Percentiles rank a stretch among this genome's conserved stretches.
Conservation (phyloP, 495 filamentous ascomycete genomes). For the Penicillium canescens region DNA sequence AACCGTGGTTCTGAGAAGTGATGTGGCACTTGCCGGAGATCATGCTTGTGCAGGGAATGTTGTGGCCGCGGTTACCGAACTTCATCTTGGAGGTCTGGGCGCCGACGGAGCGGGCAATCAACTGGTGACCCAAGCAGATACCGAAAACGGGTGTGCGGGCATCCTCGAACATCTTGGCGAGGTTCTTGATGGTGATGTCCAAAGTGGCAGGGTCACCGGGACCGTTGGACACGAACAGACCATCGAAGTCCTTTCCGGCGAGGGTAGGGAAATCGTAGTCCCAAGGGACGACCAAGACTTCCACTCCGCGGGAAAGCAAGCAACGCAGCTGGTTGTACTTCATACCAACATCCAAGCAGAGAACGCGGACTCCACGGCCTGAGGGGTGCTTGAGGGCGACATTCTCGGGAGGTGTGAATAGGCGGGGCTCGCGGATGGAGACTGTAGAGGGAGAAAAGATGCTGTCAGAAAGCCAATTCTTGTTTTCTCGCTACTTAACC, state of each 20-base stretch:
- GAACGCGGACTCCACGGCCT: constrained; percentile 78
- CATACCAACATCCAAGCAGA: constrained; percentile 93
- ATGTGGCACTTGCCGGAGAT: constrained; percentile 95
- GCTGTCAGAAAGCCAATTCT: not conserved
- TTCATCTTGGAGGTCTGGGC: constrained; percentile 93
- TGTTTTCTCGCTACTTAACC: not conserved
- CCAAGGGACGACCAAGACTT: constrained; percentile 94
- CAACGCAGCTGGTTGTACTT: constrained; percentile 98
- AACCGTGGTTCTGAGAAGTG: constrained; percentile 98
- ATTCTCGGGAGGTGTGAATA: constrained; percentile 70
- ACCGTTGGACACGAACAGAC: constrained; percentile 96
- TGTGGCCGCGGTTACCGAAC: constrained; percentile 98
- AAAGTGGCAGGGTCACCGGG: constrained; percentile 92
- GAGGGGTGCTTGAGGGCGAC: constrained; percentile 79
- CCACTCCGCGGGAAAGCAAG: constrained; percentile 85
- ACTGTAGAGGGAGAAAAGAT: constrained; percentile 52
- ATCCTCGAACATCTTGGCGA: constrained; percentile 68
- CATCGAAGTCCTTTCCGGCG: constrained; percentile 82
- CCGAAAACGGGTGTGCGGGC: constrained; percentile 88
- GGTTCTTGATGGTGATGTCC: constrained; percentile 70
- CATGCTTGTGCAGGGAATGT: constrained; percentile 96
- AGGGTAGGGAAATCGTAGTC: constrained; percentile 82
- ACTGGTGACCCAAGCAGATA: constrained; percentile 94
- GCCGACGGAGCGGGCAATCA: constrained; percentile 87
- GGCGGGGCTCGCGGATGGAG: constrained; percentile 76